Evolutionary conservation across 306 rosid genomes (phyloP), one percentile per base, ranked within the genome.

Genomic region (Abrus pulchellus): DNA sequence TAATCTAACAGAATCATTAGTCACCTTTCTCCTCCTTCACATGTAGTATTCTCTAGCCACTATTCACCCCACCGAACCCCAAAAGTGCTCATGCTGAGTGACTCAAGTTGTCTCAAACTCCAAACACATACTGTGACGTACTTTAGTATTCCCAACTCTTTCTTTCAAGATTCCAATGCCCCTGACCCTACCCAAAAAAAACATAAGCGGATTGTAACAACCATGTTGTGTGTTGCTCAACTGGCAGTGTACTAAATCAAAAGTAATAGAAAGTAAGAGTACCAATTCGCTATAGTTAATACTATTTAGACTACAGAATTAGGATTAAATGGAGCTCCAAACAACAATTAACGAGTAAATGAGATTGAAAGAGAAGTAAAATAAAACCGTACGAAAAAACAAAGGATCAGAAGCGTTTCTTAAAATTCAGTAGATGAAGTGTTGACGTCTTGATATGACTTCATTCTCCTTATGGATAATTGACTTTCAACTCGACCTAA

Each of bases 61-160:
- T 62, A 62, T 36, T 62, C 41, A 33, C 40, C 65, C 0, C 36
- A 4, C 66, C 43, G 32, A 5, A 44, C 34, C 43, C 43, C 20
- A 10, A 60, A 60, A 33, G 1, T 62, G 14, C 68, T 33, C 10
- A 11, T 62, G 68, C 14, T 62, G 43, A 20, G 20, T 20, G 0
- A 12, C 30, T 12, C 43, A 47, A 30, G 74, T 48, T 49, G 7
- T 30, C 59, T 29, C 74, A 68, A 68, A 68, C 41, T 45, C 74
- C 6, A 47, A 28, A 32, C 53, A 5, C n/a, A 4, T 54, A 14
- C 30, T 54, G 40, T 40, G 49, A 4, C 50, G 1, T 5, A 28
- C 40, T 43, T 8, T 44, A 29, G 20, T 44, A 43, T 12, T 9
- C 20, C 72, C 40, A 67, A 67, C 33, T 64, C 50, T 32, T n/a